Conservation (phyloP, 2,329 filamentous ascomycete species). For the Diaporthe amygdali region DNA sequence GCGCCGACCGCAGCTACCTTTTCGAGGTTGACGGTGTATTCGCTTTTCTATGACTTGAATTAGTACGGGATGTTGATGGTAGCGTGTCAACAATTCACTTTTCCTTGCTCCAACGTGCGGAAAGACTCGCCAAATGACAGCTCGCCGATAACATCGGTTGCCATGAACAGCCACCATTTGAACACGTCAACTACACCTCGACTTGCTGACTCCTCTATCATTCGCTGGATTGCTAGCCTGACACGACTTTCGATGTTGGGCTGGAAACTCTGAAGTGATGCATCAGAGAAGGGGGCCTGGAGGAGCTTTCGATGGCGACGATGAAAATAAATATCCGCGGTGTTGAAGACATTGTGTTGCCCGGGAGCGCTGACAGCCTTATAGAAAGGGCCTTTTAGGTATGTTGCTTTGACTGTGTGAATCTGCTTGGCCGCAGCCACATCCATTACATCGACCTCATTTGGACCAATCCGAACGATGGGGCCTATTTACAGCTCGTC, state of each 20-base stretch:
- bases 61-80: not conserved
- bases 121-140: slow-evolving; percentile 63
- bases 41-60: slow-evolving; percentile 38
- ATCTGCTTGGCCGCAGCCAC: slow-evolving; percentile 31
- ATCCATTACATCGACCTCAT: slow-evolving; percentile 33
- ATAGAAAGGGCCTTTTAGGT: slow-evolving; percentile 33
- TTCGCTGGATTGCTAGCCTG: slow-evolving; percentile 45
- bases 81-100: slow-evolving; percentile 39
- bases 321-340: slow-evolving; percentile 44
- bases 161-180: slow-evolving; percentile 59
- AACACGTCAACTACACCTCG: slow-evolving; percentile 48
- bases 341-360: slow-evolving; percentile 44
- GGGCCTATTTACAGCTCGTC: slow-evolving; percentile 23
- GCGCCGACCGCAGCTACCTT: slow-evolving; percentile 29
- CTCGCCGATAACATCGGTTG: slow-evolving; percentile 59
- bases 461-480: slow-evolving; percentile 33
- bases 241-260: slow-evolving; percentile 41
- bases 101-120: slow-evolving; percentile 52
- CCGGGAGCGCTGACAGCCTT: slow-evolving; percentile 12
- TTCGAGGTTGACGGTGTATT: slow-evolving; percentile 46
- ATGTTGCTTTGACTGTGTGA: slow-evolving; percentile 36
- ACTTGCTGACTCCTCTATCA: slow-evolving; percentile 46
- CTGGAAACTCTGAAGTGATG: slow-evolving; percentile 37
- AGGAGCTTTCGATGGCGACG: slow-evolving; percentile 47
- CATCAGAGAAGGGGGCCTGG: slow-evolving; percentile 44